phyloP scores from a whole-genome alignment of 2,329 filamentous ascomycete genomes.

The Aaosphaeria arxii region DNA sequence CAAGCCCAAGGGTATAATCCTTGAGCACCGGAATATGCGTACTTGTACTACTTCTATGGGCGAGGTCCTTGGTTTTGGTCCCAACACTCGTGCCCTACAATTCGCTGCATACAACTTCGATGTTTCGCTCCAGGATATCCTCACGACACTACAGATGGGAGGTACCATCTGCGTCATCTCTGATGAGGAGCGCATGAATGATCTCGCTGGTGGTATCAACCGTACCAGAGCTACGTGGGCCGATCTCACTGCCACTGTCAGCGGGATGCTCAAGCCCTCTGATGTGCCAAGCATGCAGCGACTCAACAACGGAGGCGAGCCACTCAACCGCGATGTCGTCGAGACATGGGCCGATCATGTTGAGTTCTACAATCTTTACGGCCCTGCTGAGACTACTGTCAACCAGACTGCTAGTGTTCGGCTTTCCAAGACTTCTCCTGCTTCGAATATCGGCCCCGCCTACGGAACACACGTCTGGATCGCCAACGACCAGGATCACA shows the following conservation, averaged over 20 bases:
- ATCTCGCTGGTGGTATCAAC: constrained; percentile 41
- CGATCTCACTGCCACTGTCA: constrained; percentile 31
- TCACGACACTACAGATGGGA: constrained; percentile 46
- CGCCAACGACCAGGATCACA: constrained; percentile 23
- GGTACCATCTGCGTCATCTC: constrained; percentile 52
- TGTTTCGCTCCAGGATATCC: constrained; percentile 50
- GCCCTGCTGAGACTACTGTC: constrained; percentile 36
- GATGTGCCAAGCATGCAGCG: constrained; percentile 9
- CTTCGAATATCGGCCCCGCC: constrained; percentile 13
- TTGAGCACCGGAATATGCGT: constrained; percentile 14
- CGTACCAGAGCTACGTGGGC: constrained; percentile 17
- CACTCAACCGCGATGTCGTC: constrained; percentile 8
- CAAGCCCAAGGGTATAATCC: constrained; percentile 7
- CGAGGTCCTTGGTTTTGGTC: constrained; percentile 5
- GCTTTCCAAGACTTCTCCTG: constrained; percentile 21
- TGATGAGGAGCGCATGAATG: constrained; percentile 50
- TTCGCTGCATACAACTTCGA: constrained; percentile 50
- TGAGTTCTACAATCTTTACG: constrained; percentile 39
- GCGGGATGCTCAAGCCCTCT: constrained; percentile 19
- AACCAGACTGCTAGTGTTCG: constrained; percentile 23
- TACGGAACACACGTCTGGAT: constrained; percentile 24
- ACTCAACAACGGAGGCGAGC: constrained; percentile 12
- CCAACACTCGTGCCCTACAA: constrained; percentile 18
- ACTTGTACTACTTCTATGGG: constrained; percentile 5
- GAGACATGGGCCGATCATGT: constrained; percentile 34